These are phyloP conservation scores for Wolfiporia cocos DNA, from an alignment of 1,284 basidiomycete genomes.

Conservation along the genomic window DNA sequence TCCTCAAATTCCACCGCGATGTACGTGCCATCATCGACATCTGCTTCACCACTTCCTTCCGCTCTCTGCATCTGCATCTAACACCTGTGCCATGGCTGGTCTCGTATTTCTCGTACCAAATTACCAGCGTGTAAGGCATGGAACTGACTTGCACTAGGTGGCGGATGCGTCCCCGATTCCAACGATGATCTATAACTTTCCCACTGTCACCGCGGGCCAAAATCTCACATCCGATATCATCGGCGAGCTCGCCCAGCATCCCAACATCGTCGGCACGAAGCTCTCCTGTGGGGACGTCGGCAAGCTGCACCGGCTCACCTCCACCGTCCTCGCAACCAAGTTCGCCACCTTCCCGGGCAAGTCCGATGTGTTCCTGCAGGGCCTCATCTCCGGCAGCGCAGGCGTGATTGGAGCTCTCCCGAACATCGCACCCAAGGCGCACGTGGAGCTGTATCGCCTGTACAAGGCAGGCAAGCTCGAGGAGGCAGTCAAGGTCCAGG, in stretches of 20 bases:
- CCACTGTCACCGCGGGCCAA: conserved; percentile 74
- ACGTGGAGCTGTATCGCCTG: conserved; percentile 53
- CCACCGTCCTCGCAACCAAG: conserved; percentile 39
- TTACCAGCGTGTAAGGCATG: not conserved
- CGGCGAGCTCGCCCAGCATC: conserved; percentile 66
- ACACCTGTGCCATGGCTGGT: no score
- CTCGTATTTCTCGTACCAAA: no score
- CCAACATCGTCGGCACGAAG: conserved; percentile 87
- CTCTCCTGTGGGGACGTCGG: conserved; percentile 84
- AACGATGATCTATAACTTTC: conserved; percentile 91
- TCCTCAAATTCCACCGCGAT: conserved; percentile 49
- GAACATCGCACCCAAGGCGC: conserved; percentile 74
- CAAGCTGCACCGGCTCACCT: conserved; percentile 74
- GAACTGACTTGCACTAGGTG: conserved; percentile 40
- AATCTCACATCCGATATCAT: conserved; percentile 86
- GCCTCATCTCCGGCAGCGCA: conserved; percentile 60
- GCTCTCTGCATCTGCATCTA: no score
- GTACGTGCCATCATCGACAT: not conserved
- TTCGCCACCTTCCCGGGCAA: conserved; percentile 65
- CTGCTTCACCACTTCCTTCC: not conserved
- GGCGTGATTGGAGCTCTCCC: conserved; percentile 73
- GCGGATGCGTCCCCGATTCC: conserved; percentile 81
- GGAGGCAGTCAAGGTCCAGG: conserved; percentile 69
- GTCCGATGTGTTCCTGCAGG: conserved; percentile 62
- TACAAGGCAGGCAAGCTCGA: conserved; percentile 52